Evolutionary conservation across 2,329 filamentous ascomycete species (phyloP), one percentile per base, ranked within the genome.

Genomic region (Monilinia fructigena): DNA sequence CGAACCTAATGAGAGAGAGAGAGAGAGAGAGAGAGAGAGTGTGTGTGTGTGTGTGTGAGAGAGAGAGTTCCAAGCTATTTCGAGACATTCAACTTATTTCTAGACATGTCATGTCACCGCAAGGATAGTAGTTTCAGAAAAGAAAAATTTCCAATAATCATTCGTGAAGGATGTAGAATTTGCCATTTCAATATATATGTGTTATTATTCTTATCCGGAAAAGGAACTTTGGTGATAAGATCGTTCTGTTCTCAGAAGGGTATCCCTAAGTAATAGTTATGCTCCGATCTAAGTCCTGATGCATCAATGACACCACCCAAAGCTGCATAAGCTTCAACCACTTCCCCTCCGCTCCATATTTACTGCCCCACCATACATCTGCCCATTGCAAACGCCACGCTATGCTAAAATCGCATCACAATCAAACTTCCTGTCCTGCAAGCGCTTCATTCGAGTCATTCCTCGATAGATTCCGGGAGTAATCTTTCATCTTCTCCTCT

Each of bases 371-470:
- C 28, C n/a, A 60, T 23, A 60, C 45, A 60, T 60, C 58, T 38
- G 58, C 45, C 58, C 45, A 60, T 20, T 60, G 42, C 31, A 52
- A 53, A 66, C 63, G 63, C 63, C 63, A 40, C 63, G 63, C 63
- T 59, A 62, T 61, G 55, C 58, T 60, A 48, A 50, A 60, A 18
- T 60, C 45, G 55, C 31, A 66, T 50, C 63, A 62, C 52, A 56
- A 59, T 65, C 20, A 55, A 31, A 58, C n/a, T 59, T 40, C 28
- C 53, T 26, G 26, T 26, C 42, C 14, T 35, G 20, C 58, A 50
- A 45, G 50, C 58, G 45, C 45, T 38, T 11, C 20, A 12, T 50
- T 38, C 58, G 58, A 50, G 45, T 38, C 45, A 60, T 50, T 38
- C 20, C 20, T 60, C 58, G 45, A 59, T 50, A 20, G 58, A 50